Evolutionary conservation across 2,329 filamentous ascomycete species (phyloP), one percentile per base, ranked within the genome.

Genomic region (Alternaria conjuncta): DNA sequence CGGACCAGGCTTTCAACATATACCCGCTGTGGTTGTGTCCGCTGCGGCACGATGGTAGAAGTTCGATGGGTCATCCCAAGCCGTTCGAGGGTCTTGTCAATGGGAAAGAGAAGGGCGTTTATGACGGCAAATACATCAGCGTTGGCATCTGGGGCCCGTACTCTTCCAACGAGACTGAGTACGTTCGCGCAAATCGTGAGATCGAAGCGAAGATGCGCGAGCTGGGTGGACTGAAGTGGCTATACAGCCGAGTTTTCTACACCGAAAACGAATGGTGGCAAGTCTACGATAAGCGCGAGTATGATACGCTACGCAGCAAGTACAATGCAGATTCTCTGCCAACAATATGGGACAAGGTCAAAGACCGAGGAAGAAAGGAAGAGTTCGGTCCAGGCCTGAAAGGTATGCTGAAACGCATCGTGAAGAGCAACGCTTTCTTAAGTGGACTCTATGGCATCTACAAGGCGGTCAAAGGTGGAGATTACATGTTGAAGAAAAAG

Each of bases 201-300:
- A 84, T 96, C 20, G 93, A 96, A 81, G 81, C 83, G 20, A 90
- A 91, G 74, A 86, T 94, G 5, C 83, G 83, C 51, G 84, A 88
- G 67, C 85, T 96, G 1, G 89, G 89, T 50, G 93, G 93, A 3
- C 88, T 91, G 83, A 96, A 96, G 82, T 96, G 92, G 91, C 83
- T 96, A 12, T 96, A 97, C 79, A 92, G 93, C 3, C 91, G 95
- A 73, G 91, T 92, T 0, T 96, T 94, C 81, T 96, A 96, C 78
- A 85, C 86, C n/a, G 86, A 91, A 74, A 81, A 85, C 0, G 88
- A 92, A 74, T 93, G 92, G 79, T 92, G 89, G 89, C 72, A 81
- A 32, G 82, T 89, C 55, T 92, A 92, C 76, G 84, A 87, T 53
- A 79, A 82, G 46, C 71, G 75, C 20, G 88, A 85, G 85, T 93